Percentiles rank a stretch among this genome's conserved stretches.
Conservation (phyloP, 257 asterid species). For the Rubia yunnanensis region DNA sequence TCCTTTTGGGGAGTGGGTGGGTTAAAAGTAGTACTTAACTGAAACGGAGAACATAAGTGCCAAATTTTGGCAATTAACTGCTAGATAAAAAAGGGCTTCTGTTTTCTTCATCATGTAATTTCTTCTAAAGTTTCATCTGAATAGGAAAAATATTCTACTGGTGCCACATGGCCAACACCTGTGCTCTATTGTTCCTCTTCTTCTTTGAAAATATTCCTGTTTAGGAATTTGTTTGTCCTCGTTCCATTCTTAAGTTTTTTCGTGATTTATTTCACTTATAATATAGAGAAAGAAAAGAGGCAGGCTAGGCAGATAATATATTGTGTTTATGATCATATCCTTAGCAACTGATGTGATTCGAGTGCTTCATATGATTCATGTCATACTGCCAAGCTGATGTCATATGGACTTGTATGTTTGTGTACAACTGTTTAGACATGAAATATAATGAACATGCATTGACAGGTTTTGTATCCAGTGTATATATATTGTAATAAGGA, state of each 20-base stretch:
- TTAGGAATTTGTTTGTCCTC: not conserved
- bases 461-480: not conserved
- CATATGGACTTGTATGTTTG: too few relatives aligned
- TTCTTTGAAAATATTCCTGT: not conserved
- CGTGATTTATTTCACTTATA: not conserved
- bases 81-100: not conserved
- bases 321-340: not conserved
- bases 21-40: not conserved
- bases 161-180: not conserved
- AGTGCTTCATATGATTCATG: not conserved
- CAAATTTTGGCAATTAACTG: not conserved
- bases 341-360: not conserved
- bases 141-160: not conserved
- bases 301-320: not conserved
- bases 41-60: not conserved
- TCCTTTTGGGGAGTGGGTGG: not conserved
- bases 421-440: not conserved
- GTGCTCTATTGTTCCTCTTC: not conserved
- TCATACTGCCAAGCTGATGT: not conserved
- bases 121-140: not conserved
- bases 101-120: not conserved
- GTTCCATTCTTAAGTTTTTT: not conserved
- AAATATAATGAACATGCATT: not conserved
- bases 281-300: not conserved
- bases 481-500: not conserved